phyloP scores from a whole-genome alignment of 2,329 filamentous ascomycete genomes.

The Orbilia ellipsospora region DNA sequence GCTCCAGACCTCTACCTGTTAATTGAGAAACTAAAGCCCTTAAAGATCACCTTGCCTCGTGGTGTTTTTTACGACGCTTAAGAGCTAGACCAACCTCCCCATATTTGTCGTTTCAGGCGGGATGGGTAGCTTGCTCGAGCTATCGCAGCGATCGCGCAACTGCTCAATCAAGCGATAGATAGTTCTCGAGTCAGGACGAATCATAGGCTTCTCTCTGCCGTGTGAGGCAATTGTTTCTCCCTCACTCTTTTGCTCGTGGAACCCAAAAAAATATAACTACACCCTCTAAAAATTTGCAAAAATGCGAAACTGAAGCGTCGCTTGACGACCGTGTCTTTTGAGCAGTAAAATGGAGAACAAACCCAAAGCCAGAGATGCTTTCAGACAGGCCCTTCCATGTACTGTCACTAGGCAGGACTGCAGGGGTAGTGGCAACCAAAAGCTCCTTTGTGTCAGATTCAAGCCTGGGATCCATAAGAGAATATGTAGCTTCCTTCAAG shows the following conservation, averaged over 20 bases:
- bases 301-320: slow-evolving; percentile 29
- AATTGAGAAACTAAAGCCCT: no score
- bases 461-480: slow-evolving; percentile 42
- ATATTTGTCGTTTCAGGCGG: slow-evolving; percentile 21
- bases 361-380: slow-evolving; percentile 30
- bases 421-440: slow-evolving; percentile 51
- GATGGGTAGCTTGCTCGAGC: slow-evolving; percentile 1
- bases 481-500: slow-evolving; percentile 48
- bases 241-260: slow-evolving; percentile 19
- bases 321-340: slow-evolving; percentile 38
- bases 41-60: slow-evolving; percentile 6
- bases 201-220: not conserved
- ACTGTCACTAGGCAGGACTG: slow-evolving; percentile 50
- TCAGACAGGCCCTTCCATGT: slow-evolving; percentile 47
- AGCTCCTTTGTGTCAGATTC: slow-evolving; percentile 55
- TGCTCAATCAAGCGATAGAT: slow-evolving; percentile 26
- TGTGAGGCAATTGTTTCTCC: slow-evolving; percentile 55
- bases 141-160: slow-evolving; percentile 18
- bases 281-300: slow-evolving; percentile 15
- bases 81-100: slow-evolving; percentile 34
- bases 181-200: slow-evolving; percentile 12
- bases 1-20: no score
- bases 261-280: not conserved
- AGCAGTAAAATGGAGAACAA: slow-evolving; percentile 55
- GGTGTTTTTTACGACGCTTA: slow-evolving; percentile 5